A percentile compares a stretch with the other conserved stretches of the same genome.
Conservation (phyloP, 148 eudicot genomes). For the Salicornia ramosissima region DNA sequence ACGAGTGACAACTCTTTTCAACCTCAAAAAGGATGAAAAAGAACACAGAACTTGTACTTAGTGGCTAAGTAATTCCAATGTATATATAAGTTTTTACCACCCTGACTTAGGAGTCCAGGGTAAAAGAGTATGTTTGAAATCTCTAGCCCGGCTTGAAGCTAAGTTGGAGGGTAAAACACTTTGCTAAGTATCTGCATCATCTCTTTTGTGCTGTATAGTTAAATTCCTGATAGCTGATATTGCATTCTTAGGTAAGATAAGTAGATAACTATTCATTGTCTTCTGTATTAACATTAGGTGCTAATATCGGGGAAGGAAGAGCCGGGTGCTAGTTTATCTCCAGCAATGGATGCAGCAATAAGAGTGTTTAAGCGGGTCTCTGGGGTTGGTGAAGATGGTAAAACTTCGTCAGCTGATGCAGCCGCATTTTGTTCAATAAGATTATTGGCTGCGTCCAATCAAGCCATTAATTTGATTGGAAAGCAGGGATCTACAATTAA, state of each 20-base stretch:
- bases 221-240: not conserved
- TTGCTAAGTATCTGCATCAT: not conserved
- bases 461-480: constrained; percentile 42
- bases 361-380: constrained; percentile 38
- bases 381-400: constrained; percentile 34
- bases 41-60: not conserved
- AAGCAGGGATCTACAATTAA: constrained; percentile 42
- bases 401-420: constrained; percentile 23
- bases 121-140: no score
- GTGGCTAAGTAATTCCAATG: not conserved
- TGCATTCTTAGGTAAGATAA: not conserved
- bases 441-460: constrained; percentile 35
- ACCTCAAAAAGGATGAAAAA: not conserved
- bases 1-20: not conserved
- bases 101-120: not conserved
- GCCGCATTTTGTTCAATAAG: constrained; percentile 40
- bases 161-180: not conserved
- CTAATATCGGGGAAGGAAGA: constrained; percentile 51
- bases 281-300: constrained; percentile 30
- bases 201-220: no score
- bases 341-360: constrained; percentile 47
- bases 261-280: not conserved
- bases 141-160: no score
- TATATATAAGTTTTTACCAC: not conserved
- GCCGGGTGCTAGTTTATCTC: constrained; percentile 36